A percentile compares a stretch with the other conserved stretches of the same genome.
Conservation (phyloP, 768 basidiomycete species). For the Lactarius deliciosus region DNA sequence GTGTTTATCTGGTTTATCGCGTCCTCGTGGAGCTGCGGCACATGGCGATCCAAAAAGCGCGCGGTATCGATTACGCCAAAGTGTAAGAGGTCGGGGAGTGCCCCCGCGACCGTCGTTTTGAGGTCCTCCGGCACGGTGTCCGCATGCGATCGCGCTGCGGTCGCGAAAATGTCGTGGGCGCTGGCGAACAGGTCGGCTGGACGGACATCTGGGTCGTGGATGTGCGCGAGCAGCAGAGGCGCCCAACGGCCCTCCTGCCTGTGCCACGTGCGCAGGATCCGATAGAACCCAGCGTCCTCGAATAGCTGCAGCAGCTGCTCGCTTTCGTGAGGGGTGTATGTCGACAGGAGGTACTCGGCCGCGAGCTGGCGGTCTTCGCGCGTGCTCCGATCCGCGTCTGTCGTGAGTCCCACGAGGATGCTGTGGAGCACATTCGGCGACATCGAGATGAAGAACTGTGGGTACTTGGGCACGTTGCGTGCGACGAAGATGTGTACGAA, state of each 20-base stretch:
- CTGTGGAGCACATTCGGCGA: constrained; percentile 66
- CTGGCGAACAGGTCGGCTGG: constrained; percentile 62
- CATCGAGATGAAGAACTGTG: constrained; percentile 70
- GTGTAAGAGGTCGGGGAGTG: constrained; percentile 65
- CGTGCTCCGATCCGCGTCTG: constrained; percentile 72
- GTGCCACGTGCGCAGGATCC: constrained; percentile 83
- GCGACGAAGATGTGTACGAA: constrained; percentile 96
- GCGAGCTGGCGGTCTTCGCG: constrained; percentile 95
- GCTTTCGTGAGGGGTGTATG: constrained; percentile 80
- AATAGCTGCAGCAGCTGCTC: constrained; percentile 69
- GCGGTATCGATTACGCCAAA: constrained; percentile 67
- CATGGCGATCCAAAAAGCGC: constrained; percentile 63
- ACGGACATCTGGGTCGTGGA: constrained; percentile 68
- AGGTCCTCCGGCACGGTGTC: constrained; percentile 58
- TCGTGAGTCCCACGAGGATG: constrained; percentile 75
- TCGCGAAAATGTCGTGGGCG: constrained; percentile 59
- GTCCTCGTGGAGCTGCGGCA: constrained; percentile 62
- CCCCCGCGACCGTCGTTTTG: constrained; percentile 49
- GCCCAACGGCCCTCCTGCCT: constrained; percentile 76
- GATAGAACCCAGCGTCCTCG: constrained; percentile 82
- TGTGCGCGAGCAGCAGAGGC: constrained; percentile 65
- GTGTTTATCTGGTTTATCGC: constrained; percentile 55
- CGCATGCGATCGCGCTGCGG: constrained; percentile 48
- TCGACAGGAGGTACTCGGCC: constrained; percentile 88
- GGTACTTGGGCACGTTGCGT: constrained; percentile 95